These are phyloP conservation scores for Hericium coralloides DNA, from an alignment of 768 basidiomycete species.

Conservation along the genomic window DNA sequence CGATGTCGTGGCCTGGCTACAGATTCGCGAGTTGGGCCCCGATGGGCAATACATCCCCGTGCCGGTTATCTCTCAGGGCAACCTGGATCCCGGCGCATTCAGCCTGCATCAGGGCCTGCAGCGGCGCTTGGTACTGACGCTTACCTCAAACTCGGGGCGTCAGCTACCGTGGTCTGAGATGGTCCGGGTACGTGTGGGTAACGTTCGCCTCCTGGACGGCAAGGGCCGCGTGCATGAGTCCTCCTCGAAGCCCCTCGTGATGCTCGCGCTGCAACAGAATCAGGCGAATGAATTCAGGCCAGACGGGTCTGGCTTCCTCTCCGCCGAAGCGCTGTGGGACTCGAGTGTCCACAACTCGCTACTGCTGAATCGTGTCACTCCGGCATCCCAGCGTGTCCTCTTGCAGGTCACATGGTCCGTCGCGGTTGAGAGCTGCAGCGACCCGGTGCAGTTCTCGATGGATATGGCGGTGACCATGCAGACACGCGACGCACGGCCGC, in stretches of 20 bases:
- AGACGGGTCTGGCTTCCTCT: conserved; percentile 72
- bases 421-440: conserved; percentile 73
- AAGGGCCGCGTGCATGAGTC: conserved; percentile 80
- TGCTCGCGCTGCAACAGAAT: conserved; percentile 65
- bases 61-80: conserved; percentile 67
- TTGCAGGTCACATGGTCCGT: conserved; percentile 72
- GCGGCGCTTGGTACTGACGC: conserved; percentile 62
- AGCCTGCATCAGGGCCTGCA: conserved; percentile 91
- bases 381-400: conserved; percentile 67
- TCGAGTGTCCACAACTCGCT: conserved; percentile 83
- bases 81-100: conserved; percentile 78
- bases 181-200: conserved; percentile 67
- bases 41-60: conserved; percentile 81
- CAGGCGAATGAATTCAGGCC: conserved; percentile 67
- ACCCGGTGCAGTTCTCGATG: conserved; percentile 83
- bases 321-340: conserved; percentile 81
- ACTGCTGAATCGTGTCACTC: conserved; percentile 80
- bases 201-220: conserved; percentile 76
- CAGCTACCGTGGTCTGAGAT: conserved; percentile 85
- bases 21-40: conserved; percentile 79
- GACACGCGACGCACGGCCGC: conserved; percentile 76
- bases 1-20: conserved; percentile 84
- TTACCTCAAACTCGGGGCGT: conserved; percentile 83
- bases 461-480: conserved; percentile 82
- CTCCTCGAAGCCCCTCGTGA: conserved; percentile 58